These are phyloP conservation scores for Arabidopsis hybrid DNA, from an alignment of 441 rosid genomes.

Conservation along the genomic window DNA sequence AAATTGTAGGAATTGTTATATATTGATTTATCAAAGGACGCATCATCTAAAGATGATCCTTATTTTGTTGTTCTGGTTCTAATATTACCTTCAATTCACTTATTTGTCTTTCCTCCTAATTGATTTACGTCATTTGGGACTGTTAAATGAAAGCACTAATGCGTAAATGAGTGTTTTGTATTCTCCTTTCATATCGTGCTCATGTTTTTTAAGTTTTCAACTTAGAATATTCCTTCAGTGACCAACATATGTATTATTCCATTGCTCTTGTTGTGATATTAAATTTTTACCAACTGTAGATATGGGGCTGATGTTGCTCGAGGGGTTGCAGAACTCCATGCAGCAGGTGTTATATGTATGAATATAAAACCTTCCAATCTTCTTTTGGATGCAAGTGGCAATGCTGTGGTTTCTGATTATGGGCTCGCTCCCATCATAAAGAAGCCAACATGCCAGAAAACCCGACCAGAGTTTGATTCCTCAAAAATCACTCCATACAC, in stretches of 20 bases:
- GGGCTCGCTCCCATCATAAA: conserved; percentile 91
- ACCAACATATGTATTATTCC: conserved; percentile 22
- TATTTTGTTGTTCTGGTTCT: background rate
- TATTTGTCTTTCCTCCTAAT: conserved; percentile 14
- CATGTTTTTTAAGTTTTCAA: conserved; percentile 1
- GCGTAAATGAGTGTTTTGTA: conserved; percentile 1
- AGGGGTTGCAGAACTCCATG: conserved; percentile 98
- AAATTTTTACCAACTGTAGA: conserved; percentile 57
- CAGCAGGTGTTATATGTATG: conserved; percentile 98
- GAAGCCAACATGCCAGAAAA: conserved; percentile 85
- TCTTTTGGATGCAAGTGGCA: conserved; percentile 83
- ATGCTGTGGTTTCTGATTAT: conserved; percentile 94
- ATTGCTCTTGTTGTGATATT: conserved; percentile 25
- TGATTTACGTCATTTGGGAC: background rate
- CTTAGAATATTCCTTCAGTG: conserved; percentile 5
- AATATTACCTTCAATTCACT: conserved; percentile 15
- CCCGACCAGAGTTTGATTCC: conserved; percentile 75
- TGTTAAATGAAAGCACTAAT: background rate
- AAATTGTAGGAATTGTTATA: background rate
- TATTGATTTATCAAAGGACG: background rate
- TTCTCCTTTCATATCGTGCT: background rate
- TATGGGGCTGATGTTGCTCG: conserved; percentile 97
- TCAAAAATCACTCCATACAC: conserved; percentile 76
- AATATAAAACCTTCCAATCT: conserved; percentile 96
- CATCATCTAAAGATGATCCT: background rate